A percentile compares a stretch with the other conserved stretches of the same genome.
Conservation (phyloP, 768 basidiomycete species). For the Dioszegia aurantiaca region DNA sequence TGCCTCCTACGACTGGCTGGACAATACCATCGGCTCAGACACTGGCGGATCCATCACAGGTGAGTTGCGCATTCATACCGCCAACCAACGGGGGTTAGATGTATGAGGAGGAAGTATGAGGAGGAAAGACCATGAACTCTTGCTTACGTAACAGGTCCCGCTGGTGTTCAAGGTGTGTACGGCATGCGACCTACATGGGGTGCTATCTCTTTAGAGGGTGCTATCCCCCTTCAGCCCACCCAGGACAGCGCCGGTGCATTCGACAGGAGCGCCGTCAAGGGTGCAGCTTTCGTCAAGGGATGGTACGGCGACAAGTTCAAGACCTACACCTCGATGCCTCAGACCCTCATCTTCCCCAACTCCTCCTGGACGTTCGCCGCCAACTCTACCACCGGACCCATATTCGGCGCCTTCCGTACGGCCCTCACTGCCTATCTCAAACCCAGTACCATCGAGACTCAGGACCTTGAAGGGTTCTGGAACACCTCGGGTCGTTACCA, state of each 20-base stretch:
- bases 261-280: slow-evolving; percentile 30
- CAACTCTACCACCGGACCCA: slow-evolving; percentile 23
- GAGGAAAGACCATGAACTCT: slow-evolving; percentile 36
- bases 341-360: slow-evolving; percentile 33
- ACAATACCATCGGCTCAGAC: slow-evolving; percentile 43
- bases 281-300: slow-evolving; percentile 29
- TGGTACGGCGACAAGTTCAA: slow-evolving; percentile 41
- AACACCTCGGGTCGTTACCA: slow-evolving; percentile 27
- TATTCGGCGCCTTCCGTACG: slow-evolving; percentile 32
- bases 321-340: slow-evolving; percentile 25
- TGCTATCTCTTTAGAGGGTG: slow-evolving; percentile 33
- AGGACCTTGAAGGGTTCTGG: slow-evolving; percentile 30
- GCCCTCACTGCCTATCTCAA: slow-evolving; percentile 25
- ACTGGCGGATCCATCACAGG: slow-evolving; percentile 20
- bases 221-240: slow-evolving; percentile 29
- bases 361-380: slow-evolving; percentile 28
- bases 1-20: slow-evolving; percentile 42
- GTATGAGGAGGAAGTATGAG: background rate
- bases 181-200: slow-evolving; percentile 44
- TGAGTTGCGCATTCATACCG: too few relatives aligned
- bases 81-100: background rate
- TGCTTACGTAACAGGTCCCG: slow-evolving; percentile 18
- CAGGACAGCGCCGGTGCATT: slow-evolving; percentile 43
- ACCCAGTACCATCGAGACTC: slow-evolving; percentile 22
- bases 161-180: slow-evolving; percentile 34